phyloP scores from a whole-genome alignment of 352 stramenopile genomes.

The Phytophthora pseudosyringae region DNA sequence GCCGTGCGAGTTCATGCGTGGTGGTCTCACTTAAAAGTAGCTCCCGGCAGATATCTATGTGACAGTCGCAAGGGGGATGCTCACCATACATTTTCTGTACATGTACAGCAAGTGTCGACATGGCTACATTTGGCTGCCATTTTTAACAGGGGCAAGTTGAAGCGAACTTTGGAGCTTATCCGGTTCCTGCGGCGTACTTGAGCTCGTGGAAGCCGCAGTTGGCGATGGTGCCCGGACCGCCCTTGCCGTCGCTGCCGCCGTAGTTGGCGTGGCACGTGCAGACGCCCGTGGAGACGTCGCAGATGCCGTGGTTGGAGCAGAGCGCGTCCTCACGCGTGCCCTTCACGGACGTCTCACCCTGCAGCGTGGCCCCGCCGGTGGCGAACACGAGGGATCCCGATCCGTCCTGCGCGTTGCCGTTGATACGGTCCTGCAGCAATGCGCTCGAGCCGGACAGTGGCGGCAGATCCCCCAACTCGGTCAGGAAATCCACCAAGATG shows the following conservation, averaged over 20 bases:
- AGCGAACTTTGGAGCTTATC: background rate
- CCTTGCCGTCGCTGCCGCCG: constrained; percentile 75
- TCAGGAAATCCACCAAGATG: constrained; percentile 69
- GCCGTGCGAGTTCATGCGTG: constrained; percentile 28
- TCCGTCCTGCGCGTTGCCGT: constrained; percentile 59
- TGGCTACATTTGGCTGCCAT: constrained; percentile 7
- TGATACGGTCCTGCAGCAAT: constrained; percentile 54
- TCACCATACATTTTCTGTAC: constrained; percentile 28
- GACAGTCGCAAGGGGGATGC: constrained; percentile 28
- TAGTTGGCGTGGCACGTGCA: constrained; percentile 72
- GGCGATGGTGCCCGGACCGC: constrained; percentile 60
- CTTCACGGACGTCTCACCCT: constrained; percentile 53
- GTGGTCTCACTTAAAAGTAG: background rate
- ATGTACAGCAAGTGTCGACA: constrained; percentile 17
- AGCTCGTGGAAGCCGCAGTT: constrained; percentile 79
- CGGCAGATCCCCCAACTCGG: constrained; percentile 64
- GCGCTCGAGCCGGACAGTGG: constrained; percentile 44
- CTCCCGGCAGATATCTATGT: constrained; percentile 12
- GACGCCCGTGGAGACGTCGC: constrained; percentile 66
- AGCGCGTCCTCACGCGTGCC: constrained; percentile 74
- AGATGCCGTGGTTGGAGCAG: constrained; percentile 80
- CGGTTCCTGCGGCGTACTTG: constrained; percentile 9
- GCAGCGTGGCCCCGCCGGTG: constrained; percentile 39
- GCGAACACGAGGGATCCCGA: constrained; percentile 57
- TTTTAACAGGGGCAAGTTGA: constrained; percentile 2